Evolutionary conservation across 805 yeast species (phyloP).

Genomic region (Saitoella complicata): DNA sequence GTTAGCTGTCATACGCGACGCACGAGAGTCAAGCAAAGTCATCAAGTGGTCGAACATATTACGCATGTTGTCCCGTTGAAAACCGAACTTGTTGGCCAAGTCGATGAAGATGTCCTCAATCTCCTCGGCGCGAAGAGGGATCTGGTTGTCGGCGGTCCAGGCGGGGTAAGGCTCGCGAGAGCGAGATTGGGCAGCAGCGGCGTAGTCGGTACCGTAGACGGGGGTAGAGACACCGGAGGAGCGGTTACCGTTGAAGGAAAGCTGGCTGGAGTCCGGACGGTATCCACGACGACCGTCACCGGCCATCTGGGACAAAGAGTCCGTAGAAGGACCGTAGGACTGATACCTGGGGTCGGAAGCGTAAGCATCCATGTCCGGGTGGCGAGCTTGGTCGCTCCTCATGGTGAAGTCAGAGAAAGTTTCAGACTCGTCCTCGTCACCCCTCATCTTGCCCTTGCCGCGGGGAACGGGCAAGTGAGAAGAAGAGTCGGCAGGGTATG

Average conservation of each 20-base stretch:
- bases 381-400: constrained; percentile 26
- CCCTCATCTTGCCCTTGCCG: constrained; percentile 12
- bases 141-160: constrained; percentile 88
- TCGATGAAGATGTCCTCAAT: constrained; percentile 45
- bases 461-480: constrained; percentile 8
- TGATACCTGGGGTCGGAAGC: constrained; percentile 20
- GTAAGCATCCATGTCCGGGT: constrained; percentile 24
- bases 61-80: constrained; percentile 59
- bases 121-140: constrained; percentile 54
- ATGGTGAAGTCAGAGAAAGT: constrained; percentile 28
- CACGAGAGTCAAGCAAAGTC: constrained; percentile 70
- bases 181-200: background rate
- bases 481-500: constrained; percentile 30
- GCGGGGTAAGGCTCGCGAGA: constrained; percentile 87
- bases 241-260: constrained; percentile 70
- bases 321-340: constrained; percentile 10
- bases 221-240: constrained; percentile 94
- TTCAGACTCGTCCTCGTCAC: constrained; percentile 23
- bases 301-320: constrained; percentile 17
- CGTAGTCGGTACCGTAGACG: constrained; percentile 51
- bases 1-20: constrained; percentile 58
- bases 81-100: constrained; percentile 56
- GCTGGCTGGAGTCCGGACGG: constrained; percentile 29
- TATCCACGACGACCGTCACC: constrained; percentile 14
- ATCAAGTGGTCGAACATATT: constrained; percentile 74